Evolutionary conservation across 257 asterid species (phyloP), one percentile per base, ranked within the genome.

Genomic region (Striga asiatica): DNA sequence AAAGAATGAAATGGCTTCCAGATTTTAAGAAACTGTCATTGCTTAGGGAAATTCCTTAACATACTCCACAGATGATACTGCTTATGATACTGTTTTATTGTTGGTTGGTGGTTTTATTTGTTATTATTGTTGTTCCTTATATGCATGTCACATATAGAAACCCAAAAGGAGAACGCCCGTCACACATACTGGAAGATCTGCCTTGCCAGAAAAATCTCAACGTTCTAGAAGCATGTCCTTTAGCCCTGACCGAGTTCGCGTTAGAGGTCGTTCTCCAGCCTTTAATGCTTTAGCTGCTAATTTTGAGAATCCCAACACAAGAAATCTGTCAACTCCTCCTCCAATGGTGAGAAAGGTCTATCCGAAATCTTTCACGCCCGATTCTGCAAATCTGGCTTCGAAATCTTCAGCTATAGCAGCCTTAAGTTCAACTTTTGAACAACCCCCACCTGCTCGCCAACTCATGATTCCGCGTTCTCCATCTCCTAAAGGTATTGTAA

Each of bases 181-280:
- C 50, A 78, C 94, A 10, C 69, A 82, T 46, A 79, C 81, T 5
- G 96, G 99, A 58, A 76, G 99, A 62, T 81, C 99, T 54, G 76
- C 91, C 28, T 84, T 78, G 39, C 93, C 91, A 3, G 97, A 83
- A 24, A 84, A 88, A 69, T 68, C 99, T n/a, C 82, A 85, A 53
- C 94, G 99, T 27, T 81, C 97, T 27, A 75, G 99, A 80, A 93
- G 97, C 75, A 74, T 93, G 92, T 93, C 99, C 29, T 85, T 80
- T 77, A 88, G 96, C 73, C 97, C 97, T 2, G 99, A 93, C 32
- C 74, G 96, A 77, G 99, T 81, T 72, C 99, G 99, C 63, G 96
- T 85, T 21, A 73, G 99, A 70, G 99, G 99, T 58, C 75, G 96
- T 59, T 93, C 99, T 71, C 99, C 99, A 0, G 96, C 97, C 8